Base-by-base conservation (phyloP, 257 asterid genomes). In the Capsicum chinense region DNA sequence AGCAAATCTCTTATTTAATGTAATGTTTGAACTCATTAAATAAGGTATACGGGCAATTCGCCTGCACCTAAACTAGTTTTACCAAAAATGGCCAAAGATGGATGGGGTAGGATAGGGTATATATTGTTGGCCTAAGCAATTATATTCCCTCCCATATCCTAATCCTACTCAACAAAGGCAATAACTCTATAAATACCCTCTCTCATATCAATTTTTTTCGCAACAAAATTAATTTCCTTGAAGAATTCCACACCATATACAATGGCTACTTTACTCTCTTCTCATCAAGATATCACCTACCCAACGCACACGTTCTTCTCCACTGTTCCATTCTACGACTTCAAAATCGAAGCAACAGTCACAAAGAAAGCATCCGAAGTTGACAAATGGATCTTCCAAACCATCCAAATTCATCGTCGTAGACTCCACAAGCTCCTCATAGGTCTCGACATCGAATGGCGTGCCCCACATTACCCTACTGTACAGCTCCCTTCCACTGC, bases 381-480 rank as follows among this genome's bases (percentile, higher is more conserved):
- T 16, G 63, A 21, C 52, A n/a, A 6, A 7, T 76, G 81, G 81
- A 76, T 76, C 9, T 21, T 21, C 5, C 47, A 52, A 76, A 76
- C 63, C 21, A 6, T 76, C 10, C 82, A 58, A 21, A n/a, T 21
- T 63, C 48, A 62, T 13, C 81, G 81, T 9, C 9, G 2, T 3
- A 48, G 82, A 12, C 64, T 42, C 3, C 19, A 67, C 39, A 33
- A 70, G 6, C 81, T 86, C 17, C 69, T 85, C 1, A 21, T 86
- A 33, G 86, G 85, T 50, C 63, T 86, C 7, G 88, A 76, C 4
- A 54, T 86, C 26, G 82, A 86, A 10, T 86, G 88, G 88, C 57
- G 59, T 6, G 76, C 84, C 3, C 11, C 7, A 15, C 0, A 0
- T 8, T 9, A 81, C 44, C 37, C 70, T 39, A 69, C 73, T 3